Base-by-base conservation (phyloP, 345 rosid species). In the Luvunga scandens region DNA sequence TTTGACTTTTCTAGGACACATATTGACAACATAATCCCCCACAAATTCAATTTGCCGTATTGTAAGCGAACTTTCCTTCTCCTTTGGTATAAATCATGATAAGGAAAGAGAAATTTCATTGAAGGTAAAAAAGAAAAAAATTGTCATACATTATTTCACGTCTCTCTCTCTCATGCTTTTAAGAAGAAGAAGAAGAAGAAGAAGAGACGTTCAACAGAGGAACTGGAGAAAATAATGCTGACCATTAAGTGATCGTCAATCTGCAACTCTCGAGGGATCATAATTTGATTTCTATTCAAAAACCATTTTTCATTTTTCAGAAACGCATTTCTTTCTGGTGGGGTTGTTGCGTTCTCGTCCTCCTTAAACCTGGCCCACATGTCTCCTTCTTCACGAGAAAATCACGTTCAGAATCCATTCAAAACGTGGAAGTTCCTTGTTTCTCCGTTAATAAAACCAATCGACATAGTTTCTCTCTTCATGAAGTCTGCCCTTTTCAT, bases 401-500 rank as follows among this genome's bases (percentile, higher is more conserved):
- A 72, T 36, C 50, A 45, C 50, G 39, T 80, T 30, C 83, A 84
- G 27, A 85, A 88, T 60, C 90, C 80, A 1, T 62, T 84, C 66
- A 84, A 81, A 31, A 66, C 81, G 22, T 80, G 88, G 87, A 88
- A 77, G 78, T 78, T 76, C 42, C 62, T 80, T 4, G 34, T 86
- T 64, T 82, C 85, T 27, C 81, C 86, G 31, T 63, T 84, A 8
- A 5, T 86, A 66, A 89, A 81, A 73, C 67, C 81, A 45, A 56
- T 59, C 42, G 80, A 83, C 64, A 63, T 86, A 73, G 76, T 88
- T 48, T 80, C 93, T 7, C 12, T 79, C 21, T 42, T 86, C 66
- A 48, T 86, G 39, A 89, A 84, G 81, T 69, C 86, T 13, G 68
- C 90, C 72, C 80, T 91, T 30, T 82, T 82, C 33, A 8, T 90